Conservation (phyloP, 1,284 basidiomycete genomes). For the Boletus semigastroideus region DNA sequence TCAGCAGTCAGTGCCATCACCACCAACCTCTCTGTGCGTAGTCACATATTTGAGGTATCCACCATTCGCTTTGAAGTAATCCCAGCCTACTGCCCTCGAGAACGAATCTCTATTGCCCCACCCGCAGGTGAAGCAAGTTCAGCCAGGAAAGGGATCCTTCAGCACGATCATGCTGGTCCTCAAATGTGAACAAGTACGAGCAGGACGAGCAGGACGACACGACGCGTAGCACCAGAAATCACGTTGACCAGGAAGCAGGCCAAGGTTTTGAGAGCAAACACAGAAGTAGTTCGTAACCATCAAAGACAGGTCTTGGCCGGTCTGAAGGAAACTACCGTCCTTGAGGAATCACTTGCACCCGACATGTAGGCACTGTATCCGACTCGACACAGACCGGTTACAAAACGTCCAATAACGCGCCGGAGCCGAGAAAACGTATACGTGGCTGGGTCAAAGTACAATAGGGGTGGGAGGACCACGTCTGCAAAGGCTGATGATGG, state of each 20-base stretch:
- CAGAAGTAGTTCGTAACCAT: slow-evolving; percentile 10
- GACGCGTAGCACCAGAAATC: slow-evolving; percentile 1
- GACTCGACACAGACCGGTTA: slow-evolving; percentile 17
- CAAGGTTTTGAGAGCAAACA: slow-evolving; percentile 16
- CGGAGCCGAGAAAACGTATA: slow-evolving; percentile 21
- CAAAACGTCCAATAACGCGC: slow-evolving; percentile 6
- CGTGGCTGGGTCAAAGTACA: slow-evolving; percentile 20
- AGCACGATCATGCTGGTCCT: slow-evolving; percentile 4
- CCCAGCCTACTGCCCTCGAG: slow-evolving; percentile 28
- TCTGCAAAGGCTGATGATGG: slow-evolving; percentile 20
- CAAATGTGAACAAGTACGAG: slow-evolving; percentile 15
- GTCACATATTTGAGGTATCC: slow-evolving; percentile 9
- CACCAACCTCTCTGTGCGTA: slow-evolving; percentile 25
- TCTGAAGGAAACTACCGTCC: neutral
- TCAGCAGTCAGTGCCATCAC: slow-evolving; percentile 7
- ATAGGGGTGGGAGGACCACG: slow-evolving; percentile 24
- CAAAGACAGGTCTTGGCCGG: slow-evolving; percentile 30
- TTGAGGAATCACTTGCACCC: slow-evolving; percentile 3
- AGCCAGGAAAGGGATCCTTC: slow-evolving; percentile 14
- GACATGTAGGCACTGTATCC: slow-evolving; percentile 3
- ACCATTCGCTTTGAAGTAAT: slow-evolving; percentile 9
- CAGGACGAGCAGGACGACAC: slow-evolving; percentile 1
- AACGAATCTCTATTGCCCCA: slow-evolving; percentile 34
- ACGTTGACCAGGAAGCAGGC: slow-evolving; percentile 19
- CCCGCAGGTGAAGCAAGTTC: slow-evolving; percentile 24